phyloP scores from a whole-genome alignment of 352 stramenopile genomes.

The Achlya hypogyna region DNA sequence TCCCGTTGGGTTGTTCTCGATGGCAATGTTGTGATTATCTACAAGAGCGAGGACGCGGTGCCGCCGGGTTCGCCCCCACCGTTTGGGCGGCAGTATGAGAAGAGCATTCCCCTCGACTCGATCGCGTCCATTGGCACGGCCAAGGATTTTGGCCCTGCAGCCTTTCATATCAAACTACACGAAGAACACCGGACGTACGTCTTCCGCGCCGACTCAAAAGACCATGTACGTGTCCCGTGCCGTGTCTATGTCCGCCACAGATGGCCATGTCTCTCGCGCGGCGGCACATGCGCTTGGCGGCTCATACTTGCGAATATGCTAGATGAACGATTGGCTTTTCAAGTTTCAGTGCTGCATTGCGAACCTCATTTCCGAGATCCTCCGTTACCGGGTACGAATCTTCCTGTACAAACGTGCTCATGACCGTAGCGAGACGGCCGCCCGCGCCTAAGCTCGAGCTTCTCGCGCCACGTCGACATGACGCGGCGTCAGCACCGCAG shows the following conservation, averaged over 20 bases:
- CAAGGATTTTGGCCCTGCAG: conserved; percentile 74
- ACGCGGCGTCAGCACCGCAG: conserved; percentile 14
- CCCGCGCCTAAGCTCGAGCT: background rate
- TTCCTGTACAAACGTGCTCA: background rate
- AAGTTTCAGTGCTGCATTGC: conserved; percentile 86
- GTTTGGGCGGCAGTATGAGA: conserved; percentile 24
- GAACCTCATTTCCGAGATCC: conserved; percentile 71
- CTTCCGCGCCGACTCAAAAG: conserved; percentile 69
- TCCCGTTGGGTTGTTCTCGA: conserved; percentile 82
- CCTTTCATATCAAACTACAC: conserved; percentile 77
- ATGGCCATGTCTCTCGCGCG: background rate
- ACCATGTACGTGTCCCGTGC: conserved; percentile 37
- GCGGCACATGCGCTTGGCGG: background rate
- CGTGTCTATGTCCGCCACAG: background rate
- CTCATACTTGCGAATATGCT: background rate
- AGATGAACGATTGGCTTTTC: conserved; percentile 87
- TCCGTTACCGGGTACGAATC: conserved; percentile 41
- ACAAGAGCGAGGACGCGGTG: conserved; percentile 50
- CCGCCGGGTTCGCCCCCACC: conserved; percentile 27
- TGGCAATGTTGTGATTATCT: conserved; percentile 76
- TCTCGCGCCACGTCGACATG: conserved; percentile 11
- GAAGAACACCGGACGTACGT: conserved; percentile 51
- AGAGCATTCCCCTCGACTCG: conserved; percentile 65
- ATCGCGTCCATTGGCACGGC: conserved; percentile 79
- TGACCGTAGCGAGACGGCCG: background rate